phyloP scores from a whole-genome alignment of 345 rosid species.

The Cardiospermum halicacabum region DNA sequence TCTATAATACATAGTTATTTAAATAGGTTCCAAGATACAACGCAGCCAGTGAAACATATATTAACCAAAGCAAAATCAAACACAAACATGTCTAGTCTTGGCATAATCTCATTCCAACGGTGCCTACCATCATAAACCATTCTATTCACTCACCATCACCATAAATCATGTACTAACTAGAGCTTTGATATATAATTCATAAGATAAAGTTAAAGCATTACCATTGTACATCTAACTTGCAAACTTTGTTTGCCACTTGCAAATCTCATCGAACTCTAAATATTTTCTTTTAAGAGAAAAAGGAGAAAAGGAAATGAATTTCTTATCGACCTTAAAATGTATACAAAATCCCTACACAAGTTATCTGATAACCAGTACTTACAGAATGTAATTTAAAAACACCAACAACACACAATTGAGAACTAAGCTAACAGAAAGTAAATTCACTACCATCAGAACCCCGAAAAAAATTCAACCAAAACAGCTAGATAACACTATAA shows the following conservation, averaged over 20 bases:
- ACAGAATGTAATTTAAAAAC: background rate
- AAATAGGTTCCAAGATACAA: background rate
- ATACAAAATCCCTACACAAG: too few relatives aligned
- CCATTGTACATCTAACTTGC: background rate
- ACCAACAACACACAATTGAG: background rate
- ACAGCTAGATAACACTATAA: background rate
- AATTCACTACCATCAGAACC: background rate
- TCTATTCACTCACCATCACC: background rate
- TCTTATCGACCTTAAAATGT: background rate
- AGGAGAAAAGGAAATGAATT: too few relatives aligned
- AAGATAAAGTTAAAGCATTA: background rate
- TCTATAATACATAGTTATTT: background rate
- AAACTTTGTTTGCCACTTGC: background rate
- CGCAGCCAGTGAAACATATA: background rate
- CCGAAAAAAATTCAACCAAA: conserved; percentile 6
- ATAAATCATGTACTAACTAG: background rate
- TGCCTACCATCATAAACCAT: background rate
- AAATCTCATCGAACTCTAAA: background rate
- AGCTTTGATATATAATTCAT: background rate
- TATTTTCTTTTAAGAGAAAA: too few relatives aligned
- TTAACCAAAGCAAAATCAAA: background rate
- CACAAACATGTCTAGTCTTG: background rate
- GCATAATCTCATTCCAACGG: background rate
- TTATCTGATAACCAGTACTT: background rate
- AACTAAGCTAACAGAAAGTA: background rate